A percentile compares a stretch with the other conserved stretches of the same genome.
These are phyloP conservation scores for Omphalea diandra DNA, from an alignment of 441 rosid species.

Conservation along the genomic window DNA sequence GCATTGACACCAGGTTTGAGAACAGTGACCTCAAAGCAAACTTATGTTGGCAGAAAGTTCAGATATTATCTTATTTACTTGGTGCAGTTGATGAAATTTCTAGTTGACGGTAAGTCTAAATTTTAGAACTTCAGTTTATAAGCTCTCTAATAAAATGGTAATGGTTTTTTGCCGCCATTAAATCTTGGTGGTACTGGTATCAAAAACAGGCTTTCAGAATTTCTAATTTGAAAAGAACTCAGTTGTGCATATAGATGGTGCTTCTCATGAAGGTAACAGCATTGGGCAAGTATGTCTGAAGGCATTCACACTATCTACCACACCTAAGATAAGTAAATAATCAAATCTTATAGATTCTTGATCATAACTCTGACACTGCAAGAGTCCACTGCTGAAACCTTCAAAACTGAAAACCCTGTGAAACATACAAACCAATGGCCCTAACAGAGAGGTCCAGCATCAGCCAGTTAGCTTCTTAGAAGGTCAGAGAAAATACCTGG, in stretches of 20 bases:
- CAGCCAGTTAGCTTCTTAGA: slow-evolving; percentile 95
- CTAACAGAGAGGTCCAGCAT: slow-evolving; percentile 78
- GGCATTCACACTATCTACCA: slow-evolving; percentile 13
- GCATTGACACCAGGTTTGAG: background rate
- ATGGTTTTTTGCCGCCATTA: background rate
- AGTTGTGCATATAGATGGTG: slow-evolving; percentile 15
- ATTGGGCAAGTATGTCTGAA: slow-evolving; percentile 1
- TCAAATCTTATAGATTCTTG: slow-evolving; percentile 23
- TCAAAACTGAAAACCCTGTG: slow-evolving; percentile 66
- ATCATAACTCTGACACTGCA: slow-evolving; percentile 38
- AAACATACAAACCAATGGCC: slow-evolving; percentile 94
- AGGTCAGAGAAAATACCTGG: slow-evolving; percentile 99
- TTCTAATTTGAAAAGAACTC: slow-evolving; percentile 5
- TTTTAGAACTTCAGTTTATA: background rate
- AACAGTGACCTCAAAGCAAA: background rate
- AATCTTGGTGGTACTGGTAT: background rate
- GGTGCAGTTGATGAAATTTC: background rate
- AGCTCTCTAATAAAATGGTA: background rate
- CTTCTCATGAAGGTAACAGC: slow-evolving; percentile 1
- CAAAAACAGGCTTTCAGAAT: slow-evolving; percentile 17
- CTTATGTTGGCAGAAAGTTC: background rate
- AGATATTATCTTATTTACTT: background rate
- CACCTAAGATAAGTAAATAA: slow-evolving; percentile 17
- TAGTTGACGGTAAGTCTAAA: background rate
- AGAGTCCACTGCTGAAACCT: slow-evolving; percentile 35